A percentile compares a stretch with the other conserved stretches of the same genome.
phyloP scores from a whole-genome alignment of 2,329 filamentous ascomycete species.

The Chaetomium globosum region DNA sequence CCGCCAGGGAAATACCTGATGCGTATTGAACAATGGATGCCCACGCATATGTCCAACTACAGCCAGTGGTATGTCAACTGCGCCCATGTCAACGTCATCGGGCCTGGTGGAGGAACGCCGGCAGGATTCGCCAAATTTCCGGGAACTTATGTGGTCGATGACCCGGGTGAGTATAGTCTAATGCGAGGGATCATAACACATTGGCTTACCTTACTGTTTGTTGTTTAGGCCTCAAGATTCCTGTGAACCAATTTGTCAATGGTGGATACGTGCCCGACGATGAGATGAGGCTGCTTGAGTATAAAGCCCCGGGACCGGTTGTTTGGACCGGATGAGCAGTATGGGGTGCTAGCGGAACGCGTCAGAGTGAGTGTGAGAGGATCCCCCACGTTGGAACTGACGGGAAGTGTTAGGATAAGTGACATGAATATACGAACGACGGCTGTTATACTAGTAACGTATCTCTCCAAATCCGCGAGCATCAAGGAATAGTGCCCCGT shows the following conservation, averaged over 20 bases:
- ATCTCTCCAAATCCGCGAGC: not conserved
- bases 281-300: constrained; percentile 22
- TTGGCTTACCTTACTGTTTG: not conserved
- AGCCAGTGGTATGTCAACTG: constrained; percentile 32
- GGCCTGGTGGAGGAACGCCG: constrained; percentile 26
- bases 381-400: not conserved
- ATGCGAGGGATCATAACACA: too few species aligned
- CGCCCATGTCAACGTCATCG: constrained; percentile 29
- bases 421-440: not conserved
- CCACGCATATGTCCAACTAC: constrained; percentile 17
- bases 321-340: constrained; percentile 20
- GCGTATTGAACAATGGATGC: constrained; percentile 29
- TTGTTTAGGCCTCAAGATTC: constrained; percentile 12
- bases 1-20: constrained; percentile 31
- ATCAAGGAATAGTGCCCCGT: too few species aligned
- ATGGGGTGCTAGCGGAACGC: not conserved
- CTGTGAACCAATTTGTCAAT: constrained; percentile 15
- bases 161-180: constrained; percentile 20
- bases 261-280: constrained; percentile 11
- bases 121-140: constrained; percentile 27
- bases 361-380: too few species aligned
- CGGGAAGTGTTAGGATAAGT: not conserved
- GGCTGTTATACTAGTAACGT: not conserved
- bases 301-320: constrained; percentile 20
- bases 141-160: constrained; percentile 23